Conservation (phyloP, 768 basidiomycete species). For the Rhizopogon sp. region DNA sequence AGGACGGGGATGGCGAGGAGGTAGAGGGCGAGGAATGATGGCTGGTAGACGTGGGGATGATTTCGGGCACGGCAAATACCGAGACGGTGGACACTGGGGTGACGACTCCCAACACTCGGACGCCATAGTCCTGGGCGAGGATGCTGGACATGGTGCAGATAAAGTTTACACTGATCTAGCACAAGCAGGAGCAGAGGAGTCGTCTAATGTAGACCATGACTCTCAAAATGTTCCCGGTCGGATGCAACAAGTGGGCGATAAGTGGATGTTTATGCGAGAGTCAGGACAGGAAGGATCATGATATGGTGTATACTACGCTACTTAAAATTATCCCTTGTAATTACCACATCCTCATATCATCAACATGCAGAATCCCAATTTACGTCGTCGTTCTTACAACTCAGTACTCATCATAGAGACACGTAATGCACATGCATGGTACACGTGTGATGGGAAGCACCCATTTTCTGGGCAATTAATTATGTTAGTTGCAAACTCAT, state of each 20-base stretch:
- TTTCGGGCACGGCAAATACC: conserved; percentile 41
- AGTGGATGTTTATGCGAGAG: conserved; percentile 65
- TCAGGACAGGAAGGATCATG: conserved; percentile 17
- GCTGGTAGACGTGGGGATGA: conserved; percentile 25
- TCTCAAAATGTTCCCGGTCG: conserved; percentile 29
- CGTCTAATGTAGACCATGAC: neutral
- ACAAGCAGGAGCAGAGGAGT: neutral
- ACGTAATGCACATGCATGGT: too few species aligned
- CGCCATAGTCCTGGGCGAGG: conserved; percentile 54
- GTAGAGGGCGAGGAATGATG: conserved; percentile 33
- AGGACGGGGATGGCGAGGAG: conserved; percentile 34
- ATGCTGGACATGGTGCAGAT: neutral
- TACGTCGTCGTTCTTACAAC: too few species aligned
- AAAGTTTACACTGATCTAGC: conserved; percentile 1
- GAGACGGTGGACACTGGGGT: conserved; percentile 35
- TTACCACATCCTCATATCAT: neutral
- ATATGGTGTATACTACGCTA: conserved; percentile 10
- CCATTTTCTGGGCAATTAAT: too few species aligned
- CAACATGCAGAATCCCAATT: neutral
- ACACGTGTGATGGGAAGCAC: too few species aligned
- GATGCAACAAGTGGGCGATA: conserved; percentile 70
- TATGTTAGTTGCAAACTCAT: too few species aligned
- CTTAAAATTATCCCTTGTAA: neutral
- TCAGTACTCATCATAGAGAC: too few species aligned
- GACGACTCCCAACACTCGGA: conserved; percentile 38